Evolutionary conservation across 2,329 filamentous ascomycete species (phyloP).

Genomic region (Colletotrichum liriopes): DNA sequence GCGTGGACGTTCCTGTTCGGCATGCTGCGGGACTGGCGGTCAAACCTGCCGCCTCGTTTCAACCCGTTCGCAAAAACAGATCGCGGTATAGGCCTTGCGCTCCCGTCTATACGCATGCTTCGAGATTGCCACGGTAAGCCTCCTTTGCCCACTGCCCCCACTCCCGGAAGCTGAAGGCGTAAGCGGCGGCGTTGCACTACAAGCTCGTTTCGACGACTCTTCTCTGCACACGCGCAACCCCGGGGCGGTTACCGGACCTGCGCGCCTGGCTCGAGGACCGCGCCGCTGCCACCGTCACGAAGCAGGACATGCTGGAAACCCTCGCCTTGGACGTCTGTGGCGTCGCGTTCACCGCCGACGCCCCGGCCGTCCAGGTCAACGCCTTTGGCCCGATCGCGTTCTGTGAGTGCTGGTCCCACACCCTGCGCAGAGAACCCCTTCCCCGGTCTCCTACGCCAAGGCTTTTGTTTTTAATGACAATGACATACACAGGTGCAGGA

Average conservation of each 20-base stretch:
- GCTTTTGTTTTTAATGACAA: too few relatives aligned
- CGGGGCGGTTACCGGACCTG: constrained; percentile 31
- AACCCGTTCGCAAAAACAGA: constrained; percentile 50
- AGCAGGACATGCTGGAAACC: constrained; percentile 50
- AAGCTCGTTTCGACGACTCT: constrained; percentile 56
- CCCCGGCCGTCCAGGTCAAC: constrained; percentile 61
- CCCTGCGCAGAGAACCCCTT: neutral
- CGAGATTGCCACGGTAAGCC: constrained; percentile 60
- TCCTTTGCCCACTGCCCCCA: neutral
- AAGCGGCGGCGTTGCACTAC: constrained; percentile 62
- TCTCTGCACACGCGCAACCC: constrained; percentile 45
- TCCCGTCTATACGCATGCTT: constrained; percentile 59
- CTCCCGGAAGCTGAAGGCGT: neutral
- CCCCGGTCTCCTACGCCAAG: neutral
- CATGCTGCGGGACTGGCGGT: constrained; percentile 51
- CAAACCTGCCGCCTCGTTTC: constrained; percentile 50
- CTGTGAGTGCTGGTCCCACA: constrained; percentile 51
- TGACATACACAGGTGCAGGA: constrained; percentile 47
- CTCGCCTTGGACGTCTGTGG: constrained; percentile 59
- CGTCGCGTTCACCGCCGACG: constrained; percentile 61
- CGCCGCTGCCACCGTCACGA: neutral
- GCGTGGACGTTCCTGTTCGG: constrained; percentile 46
- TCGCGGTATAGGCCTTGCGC: constrained; percentile 34
- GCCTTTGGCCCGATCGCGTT: constrained; percentile 64
- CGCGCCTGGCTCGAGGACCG: neutral